Evolutionary conservation across 306 rosid species (phyloP).

Genomic region (Pueraria montana): DNA sequence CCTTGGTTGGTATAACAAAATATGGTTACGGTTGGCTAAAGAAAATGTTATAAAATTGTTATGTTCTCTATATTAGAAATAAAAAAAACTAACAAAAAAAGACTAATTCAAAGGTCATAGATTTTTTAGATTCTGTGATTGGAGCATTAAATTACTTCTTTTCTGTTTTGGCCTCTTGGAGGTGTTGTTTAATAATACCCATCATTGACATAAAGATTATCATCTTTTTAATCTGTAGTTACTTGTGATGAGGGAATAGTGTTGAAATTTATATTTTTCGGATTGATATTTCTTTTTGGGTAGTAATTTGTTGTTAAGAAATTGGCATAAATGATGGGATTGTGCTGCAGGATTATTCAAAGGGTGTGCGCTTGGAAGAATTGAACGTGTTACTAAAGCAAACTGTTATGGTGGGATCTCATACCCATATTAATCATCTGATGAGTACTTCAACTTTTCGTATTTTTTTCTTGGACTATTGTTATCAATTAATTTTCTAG

Average conservation of each 20-base stretch:
- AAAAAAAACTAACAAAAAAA: neutral
- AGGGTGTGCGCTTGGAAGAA: slow-evolving; percentile 94
- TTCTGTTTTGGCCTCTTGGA: slow-evolving; percentile 31
- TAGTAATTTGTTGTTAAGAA: slow-evolving; percentile 37
- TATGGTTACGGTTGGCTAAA: slow-evolving; percentile 30
- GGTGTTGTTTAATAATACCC: slow-evolving; percentile 10
- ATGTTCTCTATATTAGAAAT: slow-evolving; percentile 29
- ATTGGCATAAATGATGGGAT: slow-evolving; percentile 38
- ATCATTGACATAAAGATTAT: neutral
- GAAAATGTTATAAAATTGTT: slow-evolving; percentile 28
- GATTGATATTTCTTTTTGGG: slow-evolving; percentile 34
- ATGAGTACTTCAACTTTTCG: slow-evolving; percentile 15
- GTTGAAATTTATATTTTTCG: neutral
- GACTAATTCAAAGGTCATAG: slow-evolving; percentile 1
- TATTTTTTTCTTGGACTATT: slow-evolving; percentile 4
- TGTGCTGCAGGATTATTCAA: slow-evolving; percentile 87
- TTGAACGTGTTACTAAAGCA: slow-evolving; percentile 91
- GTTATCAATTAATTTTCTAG: neutral
- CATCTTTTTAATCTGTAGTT: slow-evolving; percentile 12
- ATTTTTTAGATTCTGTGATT: slow-evolving; percentile 13
- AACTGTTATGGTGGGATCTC: slow-evolving; percentile 85
- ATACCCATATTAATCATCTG: slow-evolving; percentile 29
- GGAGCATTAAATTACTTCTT: slow-evolving; percentile 25
- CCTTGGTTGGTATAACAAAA: slow-evolving; percentile 33
- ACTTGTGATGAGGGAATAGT: slow-evolving; percentile 20